These are phyloP conservation scores for Penicillium sumatraense DNA, from an alignment of 2,329 filamentous ascomycete species.

Conservation along the genomic window DNA sequence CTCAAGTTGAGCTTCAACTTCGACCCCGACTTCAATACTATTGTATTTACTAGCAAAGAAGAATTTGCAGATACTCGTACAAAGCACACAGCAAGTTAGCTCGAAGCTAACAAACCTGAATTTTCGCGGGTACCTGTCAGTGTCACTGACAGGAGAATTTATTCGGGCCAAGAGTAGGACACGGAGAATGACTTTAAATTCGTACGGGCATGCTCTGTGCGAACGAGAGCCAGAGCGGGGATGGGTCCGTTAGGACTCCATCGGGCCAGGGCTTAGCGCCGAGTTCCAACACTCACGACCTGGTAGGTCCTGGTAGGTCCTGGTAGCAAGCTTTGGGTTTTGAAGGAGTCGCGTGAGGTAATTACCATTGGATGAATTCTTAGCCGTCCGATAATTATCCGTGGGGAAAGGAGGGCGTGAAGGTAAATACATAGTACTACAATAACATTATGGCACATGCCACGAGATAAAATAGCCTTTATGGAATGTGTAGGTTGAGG, in stretches of 20 bases:
- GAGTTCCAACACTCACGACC: slow-evolving; percentile 1
- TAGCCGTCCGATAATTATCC: slow-evolving; percentile 4
- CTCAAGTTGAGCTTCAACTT: not conserved
- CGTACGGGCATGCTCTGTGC: not conserved
- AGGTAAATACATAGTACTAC: not conserved
- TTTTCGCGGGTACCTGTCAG: not conserved
- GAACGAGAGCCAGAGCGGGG: not conserved
- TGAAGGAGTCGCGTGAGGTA: not conserved
- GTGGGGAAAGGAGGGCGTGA: not conserved
- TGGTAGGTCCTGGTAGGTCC: not conserved
- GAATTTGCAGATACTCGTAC: no score
- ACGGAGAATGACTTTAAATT: not conserved
- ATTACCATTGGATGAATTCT: not conserved
- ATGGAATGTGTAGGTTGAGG: not conserved
- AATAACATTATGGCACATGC: not conserved
- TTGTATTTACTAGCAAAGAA: no score
- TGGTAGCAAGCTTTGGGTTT: no score
- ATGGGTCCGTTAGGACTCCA: not conserved
- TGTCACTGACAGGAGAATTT: not conserved
- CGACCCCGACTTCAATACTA: not conserved
- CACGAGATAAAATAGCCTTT: not conserved
- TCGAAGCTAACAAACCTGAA: no score
- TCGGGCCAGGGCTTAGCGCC: slow-evolving; percentile 6
- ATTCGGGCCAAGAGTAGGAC: not conserved
- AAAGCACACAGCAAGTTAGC: no score